Base-by-base conservation (phyloP, 2,329 filamentous ascomycete species). In the Acephala macrosclerotiorum region DNA sequence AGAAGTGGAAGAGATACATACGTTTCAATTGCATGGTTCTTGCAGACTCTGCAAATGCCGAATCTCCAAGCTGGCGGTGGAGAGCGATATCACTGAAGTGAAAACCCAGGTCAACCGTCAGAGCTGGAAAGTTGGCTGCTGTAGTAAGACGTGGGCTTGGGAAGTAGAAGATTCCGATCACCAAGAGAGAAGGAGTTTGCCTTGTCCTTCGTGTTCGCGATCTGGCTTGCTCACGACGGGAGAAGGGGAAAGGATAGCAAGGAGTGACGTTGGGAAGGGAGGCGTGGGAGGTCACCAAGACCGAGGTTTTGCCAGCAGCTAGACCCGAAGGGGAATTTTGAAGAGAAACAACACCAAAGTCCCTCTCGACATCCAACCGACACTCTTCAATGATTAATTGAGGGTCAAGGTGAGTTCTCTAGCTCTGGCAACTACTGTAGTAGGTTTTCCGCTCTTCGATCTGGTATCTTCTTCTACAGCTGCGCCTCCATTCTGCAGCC, bases 241-340 rank as follows among this genome's bases (percentile, higher is more conserved):
- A n/a, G n/a, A n/a, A n/a, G n/a, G 18, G 18, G 12, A 14, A 42
- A n/a, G 18, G 12, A 42, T 4, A 42, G 12, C 3, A 12, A 42
- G 38, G 18, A 12, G 14, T 5, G 38, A 42, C 5, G 38, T 16
- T n/a, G 38, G 14, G 38, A 6, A 3, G 38, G 38, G 18, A 42
- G 18, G 38, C 9, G n/a, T n/a, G n/a, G n/a, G n/a, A n/a, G n/a
- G n/a, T n/a, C n/a, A 42, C 38, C 12, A 42, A 42, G n/a, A 2
- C 49, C 49, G 49, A 3, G 33, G 49, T 53, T 53, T 8, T 29
- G 22, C 49, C 49, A 25, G n/a, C n/a, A 49, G 49, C 49, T 53
- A 53, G 22, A 3, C 49, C 18, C 18, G 12, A 53, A 20, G 12
- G 11, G 26, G 45, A 49, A 49, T 33, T n/a, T 53, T 22, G 49